Evolutionary conservation across 257 asterid genomes (phyloP).

Genomic region (Leptodermis oblonga): DNA sequence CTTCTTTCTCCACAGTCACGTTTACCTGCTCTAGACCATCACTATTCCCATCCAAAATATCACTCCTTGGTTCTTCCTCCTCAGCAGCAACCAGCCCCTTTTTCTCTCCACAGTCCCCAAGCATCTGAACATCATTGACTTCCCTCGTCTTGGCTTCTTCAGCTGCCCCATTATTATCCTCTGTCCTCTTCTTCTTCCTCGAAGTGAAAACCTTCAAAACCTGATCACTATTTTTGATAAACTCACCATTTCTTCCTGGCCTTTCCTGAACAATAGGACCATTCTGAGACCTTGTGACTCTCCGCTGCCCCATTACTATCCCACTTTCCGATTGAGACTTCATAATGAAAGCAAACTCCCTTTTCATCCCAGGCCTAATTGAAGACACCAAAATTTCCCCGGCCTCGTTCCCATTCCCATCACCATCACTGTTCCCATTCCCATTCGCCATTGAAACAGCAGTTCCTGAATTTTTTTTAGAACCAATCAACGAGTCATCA

Average conservation of each 20-base stretch:
- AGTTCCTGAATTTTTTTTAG: not conserved
- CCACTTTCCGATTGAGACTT: slow-evolving; percentile 58
- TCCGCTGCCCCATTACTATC: slow-evolving; percentile 39
- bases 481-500: slow-evolving; percentile 11
- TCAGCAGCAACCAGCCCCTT: slow-evolving; percentile 7
- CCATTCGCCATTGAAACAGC: slow-evolving; percentile 13
- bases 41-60: slow-evolving; percentile 25
- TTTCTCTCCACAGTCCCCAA: slow-evolving; percentile 12
- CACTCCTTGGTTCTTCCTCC: slow-evolving; percentile 34
- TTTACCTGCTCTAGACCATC: not conserved
- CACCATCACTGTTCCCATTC: slow-evolving; percentile 11
- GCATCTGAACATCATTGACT: slow-evolving; percentile 20
- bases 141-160: slow-evolving; percentile 28
- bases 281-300: slow-evolving; percentile 72
- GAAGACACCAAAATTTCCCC: slow-evolving; percentile 53
- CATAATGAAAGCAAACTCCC: slow-evolving; percentile 78
- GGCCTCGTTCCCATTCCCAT: slow-evolving; percentile 42
- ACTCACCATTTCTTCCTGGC: slow-evolving; percentile 22
- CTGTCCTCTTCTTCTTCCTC: slow-evolving; percentile 35
- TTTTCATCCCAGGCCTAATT: slow-evolving; percentile 74
- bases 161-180: not conserved
- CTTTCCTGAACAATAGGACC: slow-evolving; percentile 12
- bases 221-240: slow-evolving; percentile 17
- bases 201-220: slow-evolving; percentile 17
- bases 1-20: slow-evolving; percentile 1